These are phyloP conservation scores for Coffea eugenioides DNA, from an alignment of 257 asterid species.

Conservation along the genomic window DNA sequence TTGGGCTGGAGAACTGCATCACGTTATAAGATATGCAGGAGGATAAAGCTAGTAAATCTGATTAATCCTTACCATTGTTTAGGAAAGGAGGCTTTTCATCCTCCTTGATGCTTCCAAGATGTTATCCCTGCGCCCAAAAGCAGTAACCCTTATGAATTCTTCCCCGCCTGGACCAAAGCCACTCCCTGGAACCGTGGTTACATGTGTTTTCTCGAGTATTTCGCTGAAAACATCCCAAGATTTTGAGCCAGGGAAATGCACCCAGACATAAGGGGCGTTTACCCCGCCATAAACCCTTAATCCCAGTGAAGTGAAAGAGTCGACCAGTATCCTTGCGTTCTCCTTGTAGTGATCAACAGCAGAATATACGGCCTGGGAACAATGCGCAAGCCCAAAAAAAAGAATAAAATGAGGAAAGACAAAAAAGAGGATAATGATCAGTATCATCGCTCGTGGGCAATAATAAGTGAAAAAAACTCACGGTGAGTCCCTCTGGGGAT, in stretches of 20 bases:
- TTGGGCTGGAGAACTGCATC: slow-evolving; percentile 2
- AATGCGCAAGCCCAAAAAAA: not conserved
- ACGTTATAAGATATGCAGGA: slow-evolving; percentile 3
- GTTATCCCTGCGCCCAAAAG: slow-evolving; percentile 68
- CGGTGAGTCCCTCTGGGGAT: slow-evolving; percentile 66
- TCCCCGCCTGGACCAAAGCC: slow-evolving; percentile 95
- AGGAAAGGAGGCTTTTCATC: slow-evolving; percentile 43
- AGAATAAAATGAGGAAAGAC: too few relatives aligned
- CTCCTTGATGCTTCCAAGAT: slow-evolving; percentile 74
- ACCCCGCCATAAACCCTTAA: slow-evolving; percentile 66
- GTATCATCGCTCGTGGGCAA: too few relatives aligned
- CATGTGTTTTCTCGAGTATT: slow-evolving; percentile 74
- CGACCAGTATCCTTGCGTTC: slow-evolving; percentile 65
- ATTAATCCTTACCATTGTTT: slow-evolving; percentile 1
- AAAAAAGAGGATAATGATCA: too few relatives aligned
- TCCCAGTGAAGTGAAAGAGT: slow-evolving; percentile 66
- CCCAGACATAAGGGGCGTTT: slow-evolving; percentile 93
- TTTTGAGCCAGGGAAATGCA: slow-evolving; percentile 75
- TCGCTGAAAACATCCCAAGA: slow-evolving; percentile 80
- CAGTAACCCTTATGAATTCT: slow-evolving; percentile 74
- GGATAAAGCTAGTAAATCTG: slow-evolving; percentile 6
- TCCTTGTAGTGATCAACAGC: slow-evolving; percentile 65
- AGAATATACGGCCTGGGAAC: slow-evolving; percentile 45
- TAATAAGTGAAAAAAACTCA: slow-evolving; percentile 14
- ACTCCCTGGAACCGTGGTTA: slow-evolving; percentile 81